phyloP scores from a whole-genome alignment of 140 eudicot genomes.

The Bidens hawaiensis region DNA sequence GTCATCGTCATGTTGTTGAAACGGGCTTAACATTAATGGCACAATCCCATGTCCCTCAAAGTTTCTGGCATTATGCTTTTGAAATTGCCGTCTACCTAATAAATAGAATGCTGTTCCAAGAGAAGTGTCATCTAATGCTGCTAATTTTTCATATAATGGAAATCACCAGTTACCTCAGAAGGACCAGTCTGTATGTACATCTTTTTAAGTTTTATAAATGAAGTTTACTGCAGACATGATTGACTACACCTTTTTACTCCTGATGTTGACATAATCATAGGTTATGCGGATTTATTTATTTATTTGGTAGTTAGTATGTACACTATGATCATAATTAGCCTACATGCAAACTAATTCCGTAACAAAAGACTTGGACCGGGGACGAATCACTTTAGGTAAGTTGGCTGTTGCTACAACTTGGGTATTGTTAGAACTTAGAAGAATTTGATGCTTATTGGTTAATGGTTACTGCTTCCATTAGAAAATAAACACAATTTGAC shows the following conservation, averaged over 20 bases:
- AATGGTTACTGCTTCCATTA: not conserved
- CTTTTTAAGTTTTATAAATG: slow-evolving; percentile 2
- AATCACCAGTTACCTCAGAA: slow-evolving; percentile 31
- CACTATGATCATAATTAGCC: slow-evolving; percentile 1
- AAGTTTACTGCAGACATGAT: slow-evolving; percentile 18
- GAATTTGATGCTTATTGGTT: slow-evolving; percentile 12
- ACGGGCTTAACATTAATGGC: no score
- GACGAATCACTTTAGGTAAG: not conserved
- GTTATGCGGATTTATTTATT: not conserved
- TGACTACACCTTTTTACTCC: not conserved
- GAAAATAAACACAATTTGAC: not conserved
- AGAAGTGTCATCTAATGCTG: slow-evolving; percentile 36
- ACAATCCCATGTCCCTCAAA: no score
- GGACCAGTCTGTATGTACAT: slow-evolving; percentile 40
- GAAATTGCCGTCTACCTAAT: no score
- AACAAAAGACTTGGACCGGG: not conserved
- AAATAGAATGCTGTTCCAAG: slow-evolving; percentile 29
- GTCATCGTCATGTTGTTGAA: no score
- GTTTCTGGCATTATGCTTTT: no score
- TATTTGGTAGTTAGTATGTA: not conserved
- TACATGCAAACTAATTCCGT: not conserved
- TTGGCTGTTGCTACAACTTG: slow-evolving; percentile 17
- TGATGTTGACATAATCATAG: slow-evolving; percentile 10
- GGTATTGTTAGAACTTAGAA: slow-evolving; percentile 5
- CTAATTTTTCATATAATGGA: slow-evolving; percentile 44